Percentiles rank a stretch among this genome's conserved stretches.
These are phyloP conservation scores for Xylaria sp. DNA, from an alignment of 2,329 filamentous ascomycete genomes.

Conservation along the genomic window DNA sequence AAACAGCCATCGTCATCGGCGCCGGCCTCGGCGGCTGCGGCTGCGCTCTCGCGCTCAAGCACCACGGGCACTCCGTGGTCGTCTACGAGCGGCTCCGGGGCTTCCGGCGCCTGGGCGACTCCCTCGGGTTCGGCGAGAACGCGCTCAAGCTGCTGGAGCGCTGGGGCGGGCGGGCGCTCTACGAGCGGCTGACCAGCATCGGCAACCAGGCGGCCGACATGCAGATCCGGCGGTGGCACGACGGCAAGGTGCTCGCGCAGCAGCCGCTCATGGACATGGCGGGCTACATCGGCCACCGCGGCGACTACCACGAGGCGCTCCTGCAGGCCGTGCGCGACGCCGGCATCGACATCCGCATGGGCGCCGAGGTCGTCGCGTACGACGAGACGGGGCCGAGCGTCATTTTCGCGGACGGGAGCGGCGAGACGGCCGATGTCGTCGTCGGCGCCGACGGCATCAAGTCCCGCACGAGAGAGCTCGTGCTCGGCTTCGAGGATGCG, in stretches of 20 bases:
- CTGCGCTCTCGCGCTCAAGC: constrained; percentile 49
- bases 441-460: constrained; percentile 57
- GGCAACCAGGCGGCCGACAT: constrained; percentile 51
- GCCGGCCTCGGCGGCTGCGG: constrained; percentile 53
- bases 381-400: constrained; percentile 41
- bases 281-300: constrained; percentile 48
- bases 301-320: constrained; percentile 48
- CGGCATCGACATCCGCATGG: constrained; percentile 45
- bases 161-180: constrained; percentile 45
- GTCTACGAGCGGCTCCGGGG: constrained; percentile 48
- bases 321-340: constrained; percentile 43
- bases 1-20: constrained; percentile 51
- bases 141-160: constrained; percentile 48
- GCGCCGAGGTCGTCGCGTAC: constrained; percentile 42
- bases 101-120: constrained; percentile 50
- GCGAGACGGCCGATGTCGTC: constrained; percentile 49
- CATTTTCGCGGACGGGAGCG: constrained; percentile 39
- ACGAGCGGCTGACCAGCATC: constrained; percentile 45
- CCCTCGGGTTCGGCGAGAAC: constrained; percentile 50
- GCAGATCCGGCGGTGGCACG: constrained; percentile 51
- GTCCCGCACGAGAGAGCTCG: constrained; percentile 49
- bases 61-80: constrained; percentile 47
- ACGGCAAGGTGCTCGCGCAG: constrained; percentile 49
- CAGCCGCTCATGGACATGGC: constrained; percentile 56
- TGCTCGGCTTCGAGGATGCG: constrained; percentile 55